phyloP scores from a whole-genome alignment of 2,329 filamentous ascomycete species.

The Fusarium fracticaudum region DNA sequence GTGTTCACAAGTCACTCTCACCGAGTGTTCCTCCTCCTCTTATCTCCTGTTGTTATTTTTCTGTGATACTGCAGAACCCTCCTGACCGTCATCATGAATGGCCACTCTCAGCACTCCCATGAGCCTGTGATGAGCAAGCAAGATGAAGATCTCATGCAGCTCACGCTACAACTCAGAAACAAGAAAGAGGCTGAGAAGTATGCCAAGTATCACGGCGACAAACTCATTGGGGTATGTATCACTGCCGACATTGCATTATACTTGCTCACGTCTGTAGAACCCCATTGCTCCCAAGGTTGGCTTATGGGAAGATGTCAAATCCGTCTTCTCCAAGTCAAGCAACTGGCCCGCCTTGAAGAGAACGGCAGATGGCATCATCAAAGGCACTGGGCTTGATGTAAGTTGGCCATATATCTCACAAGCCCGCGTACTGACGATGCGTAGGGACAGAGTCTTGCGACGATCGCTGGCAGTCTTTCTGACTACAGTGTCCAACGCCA shows the following conservation, averaged over 20 bases:
- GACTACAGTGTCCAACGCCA: neutral
- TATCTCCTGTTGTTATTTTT: too few relatives aligned
- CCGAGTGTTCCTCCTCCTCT: too few relatives aligned
- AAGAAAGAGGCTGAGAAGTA: conserved; percentile 1
- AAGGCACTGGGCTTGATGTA: neutral
- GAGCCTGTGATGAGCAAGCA: neutral
- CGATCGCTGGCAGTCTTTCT: neutral
- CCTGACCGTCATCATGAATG: neutral
- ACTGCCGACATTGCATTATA: neutral
- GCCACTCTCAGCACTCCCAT: neutral
- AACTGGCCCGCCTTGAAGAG: neutral
- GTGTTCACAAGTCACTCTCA: neutral
- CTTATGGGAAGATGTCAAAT: neutral
- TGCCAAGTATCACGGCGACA: conserved; percentile 16
- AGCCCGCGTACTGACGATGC: neutral
- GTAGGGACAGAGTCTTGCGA: conserved; percentile 1
- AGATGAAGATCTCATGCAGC: conserved; percentile 6
- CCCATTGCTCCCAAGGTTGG: neutral
- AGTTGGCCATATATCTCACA: too few relatives aligned
- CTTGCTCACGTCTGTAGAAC: neutral
- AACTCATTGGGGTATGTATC: conserved; percentile 5
- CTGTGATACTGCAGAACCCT: neutral
- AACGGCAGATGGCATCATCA: neutral
- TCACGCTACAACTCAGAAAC: conserved; percentile 6
- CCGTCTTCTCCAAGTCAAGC: neutral